A percentile compares a stretch with the other conserved stretches of the same genome.
phyloP scores from a whole-genome alignment of 192 early-diverging fungal species.

The Coemansia sp. region DNA sequence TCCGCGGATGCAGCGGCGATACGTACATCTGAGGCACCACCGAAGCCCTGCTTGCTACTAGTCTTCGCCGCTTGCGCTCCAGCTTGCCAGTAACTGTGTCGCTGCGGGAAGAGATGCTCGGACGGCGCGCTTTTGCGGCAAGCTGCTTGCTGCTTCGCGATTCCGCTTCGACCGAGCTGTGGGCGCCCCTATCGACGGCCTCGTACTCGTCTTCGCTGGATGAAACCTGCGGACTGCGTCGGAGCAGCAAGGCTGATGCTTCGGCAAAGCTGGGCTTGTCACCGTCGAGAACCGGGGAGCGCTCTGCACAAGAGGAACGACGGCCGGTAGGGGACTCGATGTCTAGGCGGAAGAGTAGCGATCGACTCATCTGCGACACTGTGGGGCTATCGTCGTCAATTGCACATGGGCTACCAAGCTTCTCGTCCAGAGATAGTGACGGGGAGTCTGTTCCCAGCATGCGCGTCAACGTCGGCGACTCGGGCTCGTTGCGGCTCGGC shows the following conservation, averaged over 20 bases:
- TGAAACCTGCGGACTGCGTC: constrained; percentile 14
- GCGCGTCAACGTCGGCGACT: constrained; percentile 46
- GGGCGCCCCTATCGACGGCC: not conserved
- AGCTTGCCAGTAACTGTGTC: constrained; percentile 6
- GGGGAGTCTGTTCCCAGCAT: constrained; percentile 40
- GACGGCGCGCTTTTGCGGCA: constrained; percentile 10
- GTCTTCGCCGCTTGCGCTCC: constrained; percentile 22
- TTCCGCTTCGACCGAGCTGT: not conserved
- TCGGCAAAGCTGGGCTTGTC: constrained; percentile 6
- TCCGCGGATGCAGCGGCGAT: constrained; percentile 34
- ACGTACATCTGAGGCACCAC: constrained; percentile 39
- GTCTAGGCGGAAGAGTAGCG: constrained; percentile 48
- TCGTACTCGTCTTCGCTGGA: constrained; percentile 10
- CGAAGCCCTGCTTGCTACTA: constrained; percentile 1
- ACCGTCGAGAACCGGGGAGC: constrained; percentile 20
- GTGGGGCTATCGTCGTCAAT: constrained; percentile 50
- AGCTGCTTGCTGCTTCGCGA: not conserved
- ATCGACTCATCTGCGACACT: constrained; percentile 49
- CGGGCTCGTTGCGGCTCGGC: constrained; percentile 41
- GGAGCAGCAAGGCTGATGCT: constrained; percentile 1
- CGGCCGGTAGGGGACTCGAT: constrained; percentile 46
- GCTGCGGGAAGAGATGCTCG: constrained; percentile 13
- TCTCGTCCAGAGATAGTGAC: constrained; percentile 35
- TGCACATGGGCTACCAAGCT: constrained; percentile 20
- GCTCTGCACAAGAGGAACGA: not conserved